Conservation (phyloP, 768 basidiomycete species). For the Suillus occidentalis region DNA sequence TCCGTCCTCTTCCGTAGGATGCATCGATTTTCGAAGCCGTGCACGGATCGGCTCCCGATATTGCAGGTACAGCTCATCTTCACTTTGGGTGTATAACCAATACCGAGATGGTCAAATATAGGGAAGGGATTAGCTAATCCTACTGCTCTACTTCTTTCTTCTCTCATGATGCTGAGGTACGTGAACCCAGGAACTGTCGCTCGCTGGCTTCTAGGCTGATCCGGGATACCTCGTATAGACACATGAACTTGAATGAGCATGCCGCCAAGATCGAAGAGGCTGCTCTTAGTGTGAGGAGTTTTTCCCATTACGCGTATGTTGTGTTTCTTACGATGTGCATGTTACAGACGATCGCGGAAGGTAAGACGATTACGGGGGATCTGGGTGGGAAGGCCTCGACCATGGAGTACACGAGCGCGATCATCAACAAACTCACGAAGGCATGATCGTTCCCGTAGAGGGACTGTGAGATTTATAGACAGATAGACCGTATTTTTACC, state of each 20-base stretch:
- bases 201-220: slow-evolving; percentile 17
- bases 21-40: slow-evolving; percentile 99
- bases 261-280: slow-evolving; percentile 93
- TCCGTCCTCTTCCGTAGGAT: slow-evolving; percentile 51
- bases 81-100: not conserved
- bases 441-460: slow-evolving; percentile 17
- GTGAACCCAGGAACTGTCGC: slow-evolving; percentile 23
- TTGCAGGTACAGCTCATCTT: slow-evolving; percentile 63
- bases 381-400: slow-evolving; percentile 92
- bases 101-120: slow-evolving; percentile 27
- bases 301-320: slow-evolving; percentile 1
- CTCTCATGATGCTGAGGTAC: slow-evolving; percentile 96
- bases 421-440: slow-evolving; percentile 67
- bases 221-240: slow-evolving; percentile 47
- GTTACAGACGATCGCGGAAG: slow-evolving; percentile 91
- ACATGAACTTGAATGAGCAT: slow-evolving; percentile 86
- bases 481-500: slow-evolving; percentile 21
- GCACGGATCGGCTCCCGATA: slow-evolving; percentile 99
- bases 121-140: slow-evolving; percentile 96
- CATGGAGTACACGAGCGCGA: slow-evolving; percentile 84
- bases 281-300: slow-evolving; percentile 71
- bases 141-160: slow-evolving; percentile 95
- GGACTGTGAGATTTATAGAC: slow-evolving; percentile 4
- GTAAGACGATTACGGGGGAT: slow-evolving; percentile 93
- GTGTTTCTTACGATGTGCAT: slow-evolving; percentile 9